Evolutionary conservation across 768 basidiomycete species (phyloP), one percentile per base, ranked within the genome.

Genomic region (Lactarius deliciosus): DNA sequence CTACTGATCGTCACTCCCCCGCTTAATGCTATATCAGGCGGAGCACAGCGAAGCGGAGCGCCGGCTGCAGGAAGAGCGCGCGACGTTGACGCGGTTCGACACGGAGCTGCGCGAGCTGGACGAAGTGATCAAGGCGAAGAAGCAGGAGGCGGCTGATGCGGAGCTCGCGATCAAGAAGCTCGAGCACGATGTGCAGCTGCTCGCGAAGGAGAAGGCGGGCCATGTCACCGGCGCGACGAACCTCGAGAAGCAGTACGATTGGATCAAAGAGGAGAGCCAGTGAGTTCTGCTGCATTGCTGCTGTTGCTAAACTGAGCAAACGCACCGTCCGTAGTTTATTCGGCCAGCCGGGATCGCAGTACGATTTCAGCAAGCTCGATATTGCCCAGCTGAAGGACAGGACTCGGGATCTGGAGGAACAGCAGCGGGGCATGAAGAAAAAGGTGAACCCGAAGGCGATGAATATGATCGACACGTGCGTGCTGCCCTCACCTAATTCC

Each of bases 391-490:
- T 91, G 69, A 79, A 82, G 56, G 80, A 85, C 50, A 89, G 88
- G 74, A 89, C 88, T 30, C 78, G 81, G 9, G 91, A 94, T 71
- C 81, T 98, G 13, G 88, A 92, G 70, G 80, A 84, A 22, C 81
- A 86, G 56, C 93, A 93, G 74, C 89, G 89, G 72, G 87, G 88
- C 25, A 88, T 94, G 87, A 96, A 94, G 80, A 94, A 94, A 80
- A 97, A 96, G 76, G 83, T 98, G 73, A 98, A 99, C 72, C 89
- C 89, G 3, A 97, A 96, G 76, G 95, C 94, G 56, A 87, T 97
- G 80, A 92, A 89, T 71, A 96, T 96, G 91, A 92, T 98, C 59
- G 96, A 97, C 70, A 89, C 85, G 94, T 97, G 68, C 66, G 87
- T 77, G 18, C 16, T 32, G 11, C 6, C 32, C 32, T 13, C 34